A percentile compares a stretch with the other conserved stretches of the same genome.
These are phyloP conservation scores for Microdochium paspali DNA, from an alignment of 2,329 filamentous ascomycete genomes.

Conservation along the genomic window DNA sequence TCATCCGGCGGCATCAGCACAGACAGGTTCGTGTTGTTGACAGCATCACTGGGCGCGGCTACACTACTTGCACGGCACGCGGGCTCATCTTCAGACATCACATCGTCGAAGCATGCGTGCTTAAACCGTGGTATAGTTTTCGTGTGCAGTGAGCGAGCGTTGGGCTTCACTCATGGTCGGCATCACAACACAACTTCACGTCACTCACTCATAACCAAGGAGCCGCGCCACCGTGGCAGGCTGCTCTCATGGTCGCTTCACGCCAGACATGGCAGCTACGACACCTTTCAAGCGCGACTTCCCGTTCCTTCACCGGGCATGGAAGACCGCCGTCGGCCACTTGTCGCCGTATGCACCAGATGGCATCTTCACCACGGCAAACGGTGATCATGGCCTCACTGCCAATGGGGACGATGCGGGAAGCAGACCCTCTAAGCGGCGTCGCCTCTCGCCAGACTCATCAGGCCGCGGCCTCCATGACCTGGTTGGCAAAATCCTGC, in stretches of 20 bases:
- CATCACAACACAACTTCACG: neutral
- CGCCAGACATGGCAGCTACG: slow-evolving; percentile 36
- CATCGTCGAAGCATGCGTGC: neutral
- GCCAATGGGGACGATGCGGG: slow-evolving; percentile 23
- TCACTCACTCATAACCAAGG: slow-evolving; percentile 8
- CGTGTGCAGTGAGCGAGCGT: neutral
- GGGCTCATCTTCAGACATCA: too few relatives aligned
- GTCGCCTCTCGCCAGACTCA: slow-evolving; percentile 19
- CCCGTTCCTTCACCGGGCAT: slow-evolving; percentile 47
- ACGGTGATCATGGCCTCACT: slow-evolving; percentile 21
- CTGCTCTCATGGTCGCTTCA: slow-evolving; percentile 21
- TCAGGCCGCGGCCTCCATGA: slow-evolving; percentile 20
- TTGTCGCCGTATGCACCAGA: slow-evolving; percentile 32
- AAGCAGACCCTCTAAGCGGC: slow-evolving; percentile 36
- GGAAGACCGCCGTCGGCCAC: slow-evolving; percentile 36
- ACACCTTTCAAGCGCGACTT: slow-evolving; percentile 36
- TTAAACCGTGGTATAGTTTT: neutral
- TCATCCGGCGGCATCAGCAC: neutral
- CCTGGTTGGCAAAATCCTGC: slow-evolving; percentile 21
- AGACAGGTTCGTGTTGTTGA: neutral
- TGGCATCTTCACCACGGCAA: slow-evolving; percentile 28
- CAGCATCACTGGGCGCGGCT: too few relatives aligned
- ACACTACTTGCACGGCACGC: too few relatives aligned
- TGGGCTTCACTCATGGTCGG: neutral
- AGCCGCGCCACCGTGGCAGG: slow-evolving; percentile 16